Evolutionary conservation across 176 grass and related monocot species (phyloP).

Genomic region (Avena atlantica): DNA sequence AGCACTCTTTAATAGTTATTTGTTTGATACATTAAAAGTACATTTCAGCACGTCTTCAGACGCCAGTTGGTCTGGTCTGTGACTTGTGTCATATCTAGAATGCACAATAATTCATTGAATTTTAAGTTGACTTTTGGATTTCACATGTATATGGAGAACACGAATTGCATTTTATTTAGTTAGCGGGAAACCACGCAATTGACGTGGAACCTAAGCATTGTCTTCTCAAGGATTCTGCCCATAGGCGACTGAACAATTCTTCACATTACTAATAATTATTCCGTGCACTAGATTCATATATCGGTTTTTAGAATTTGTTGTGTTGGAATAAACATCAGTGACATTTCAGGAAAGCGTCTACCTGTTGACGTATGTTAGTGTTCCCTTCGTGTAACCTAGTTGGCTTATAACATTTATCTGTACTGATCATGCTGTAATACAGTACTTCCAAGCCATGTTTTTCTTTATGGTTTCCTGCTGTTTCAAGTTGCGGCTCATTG

Average conservation of each 20-base stretch:
- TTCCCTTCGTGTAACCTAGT: conserved; percentile 29
- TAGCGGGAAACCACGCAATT: neutral
- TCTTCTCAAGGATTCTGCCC: neutral
- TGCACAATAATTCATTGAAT: neutral
- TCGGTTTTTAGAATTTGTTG: neutral
- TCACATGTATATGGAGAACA: neutral
- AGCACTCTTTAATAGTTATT: neutral
- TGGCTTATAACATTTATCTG: neutral
- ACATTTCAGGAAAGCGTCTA: conserved; percentile 1
- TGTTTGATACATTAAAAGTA: neutral
- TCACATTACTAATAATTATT: neutral
- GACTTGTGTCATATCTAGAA: neutral
- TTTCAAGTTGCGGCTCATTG: neutral
- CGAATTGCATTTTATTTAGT: neutral
- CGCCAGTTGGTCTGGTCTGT: neutral
- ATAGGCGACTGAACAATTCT: neutral
- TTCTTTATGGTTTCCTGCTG: neutral
- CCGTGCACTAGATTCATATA: neutral
- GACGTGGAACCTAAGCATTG: neutral
- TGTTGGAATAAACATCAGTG: neutral
- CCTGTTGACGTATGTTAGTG: neutral
- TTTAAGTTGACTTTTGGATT: conserved; percentile 2
- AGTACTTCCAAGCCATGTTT: neutral
- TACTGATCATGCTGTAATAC: neutral
- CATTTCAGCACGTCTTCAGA: neutral